Percentiles rank a stretch among this genome's conserved stretches.
Conservation (phyloP, 352 stramenopile genomes). For the Globisporangium paroecandrum region DNA sequence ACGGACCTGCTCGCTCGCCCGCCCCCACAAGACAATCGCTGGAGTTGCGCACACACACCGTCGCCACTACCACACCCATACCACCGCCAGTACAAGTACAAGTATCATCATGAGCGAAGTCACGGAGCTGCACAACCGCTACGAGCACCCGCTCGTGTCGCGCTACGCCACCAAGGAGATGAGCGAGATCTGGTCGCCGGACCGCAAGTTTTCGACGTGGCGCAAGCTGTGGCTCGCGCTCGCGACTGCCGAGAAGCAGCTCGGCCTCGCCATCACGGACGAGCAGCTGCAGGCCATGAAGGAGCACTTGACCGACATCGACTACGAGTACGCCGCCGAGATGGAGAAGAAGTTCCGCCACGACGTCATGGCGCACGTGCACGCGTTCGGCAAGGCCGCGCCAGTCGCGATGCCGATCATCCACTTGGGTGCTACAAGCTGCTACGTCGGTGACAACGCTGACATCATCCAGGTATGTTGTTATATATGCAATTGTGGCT, state of each 20-base stretch:
- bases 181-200: constrained; percentile 97
- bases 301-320: constrained; percentile 94
- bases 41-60: neutral
- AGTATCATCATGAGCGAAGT: constrained; percentile 32
- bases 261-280: constrained; percentile 96
- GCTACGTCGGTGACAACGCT: constrained; percentile 99
- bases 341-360: constrained; percentile 99
- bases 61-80: neutral
- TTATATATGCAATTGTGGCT: neutral
- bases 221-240: constrained; percentile 97
- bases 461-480: constrained; percentile 93
- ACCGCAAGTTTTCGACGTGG: constrained; percentile 99
- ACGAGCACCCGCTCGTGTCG: constrained; percentile 87
- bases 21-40: constrained; percentile 11
- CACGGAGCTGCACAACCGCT: constrained; percentile 58
- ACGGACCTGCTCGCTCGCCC: constrained; percentile 6
- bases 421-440: constrained; percentile 97
- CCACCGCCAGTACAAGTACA: neutral
- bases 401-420: constrained; percentile 98
- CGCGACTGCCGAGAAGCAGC: constrained; percentile 95
- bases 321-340: constrained; percentile 96
- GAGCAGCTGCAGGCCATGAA: constrained; percentile 98
- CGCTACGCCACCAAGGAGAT: constrained; percentile 99
- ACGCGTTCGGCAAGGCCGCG: constrained; percentile 96
- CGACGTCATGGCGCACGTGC: constrained; percentile 99